phyloP scores from a whole-genome alignment of 2,329 filamentous ascomycete species.

The Truncatella angustata region DNA sequence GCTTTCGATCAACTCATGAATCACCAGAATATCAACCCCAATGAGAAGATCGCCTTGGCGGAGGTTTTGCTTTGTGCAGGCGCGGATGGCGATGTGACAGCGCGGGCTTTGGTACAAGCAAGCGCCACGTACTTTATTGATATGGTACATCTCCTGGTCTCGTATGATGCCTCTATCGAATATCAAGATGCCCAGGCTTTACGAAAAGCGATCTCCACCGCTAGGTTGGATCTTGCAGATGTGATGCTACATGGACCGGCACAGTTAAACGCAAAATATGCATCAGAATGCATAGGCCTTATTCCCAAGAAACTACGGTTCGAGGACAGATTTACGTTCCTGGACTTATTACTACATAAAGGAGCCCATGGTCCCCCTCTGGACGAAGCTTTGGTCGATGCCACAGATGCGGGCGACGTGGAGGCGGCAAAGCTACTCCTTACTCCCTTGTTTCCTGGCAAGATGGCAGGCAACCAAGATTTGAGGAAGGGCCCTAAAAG shows the following conservation, averaged over 20 bases:
- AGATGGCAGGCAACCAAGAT: conserved; percentile 23
- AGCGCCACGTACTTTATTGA: conserved; percentile 50
- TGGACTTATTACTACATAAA: conserved; percentile 46
- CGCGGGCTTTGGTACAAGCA: conserved; percentile 46
- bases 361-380: conserved; percentile 48
- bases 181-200: conserved; percentile 49
- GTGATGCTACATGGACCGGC: conserved; percentile 45
- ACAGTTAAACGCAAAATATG: conserved; percentile 40
- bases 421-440: conserved; percentile 49
- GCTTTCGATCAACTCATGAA: conserved; percentile 48
- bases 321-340: conserved; percentile 43
- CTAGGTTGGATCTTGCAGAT: conserved; percentile 44
- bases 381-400: conserved; percentile 49
- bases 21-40: conserved; percentile 43
- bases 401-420: conserved; percentile 45
- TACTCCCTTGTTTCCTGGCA: conserved; percentile 42
- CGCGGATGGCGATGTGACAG: conserved; percentile 49
- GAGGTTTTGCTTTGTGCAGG: conserved; percentile 59
- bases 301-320: conserved; percentile 46
- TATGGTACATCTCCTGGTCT: conserved; percentile 52
- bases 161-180: conserved; percentile 53
- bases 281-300: conserved; percentile 48
- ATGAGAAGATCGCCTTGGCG: conserved; percentile 49
- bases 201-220: conserved; percentile 45
- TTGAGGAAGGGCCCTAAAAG: conserved; percentile 26